Evolutionary conservation across 208 protist genomes (phyloP), one percentile per base, ranked within the genome.

Genomic region (Leishmania turanica): DNA sequence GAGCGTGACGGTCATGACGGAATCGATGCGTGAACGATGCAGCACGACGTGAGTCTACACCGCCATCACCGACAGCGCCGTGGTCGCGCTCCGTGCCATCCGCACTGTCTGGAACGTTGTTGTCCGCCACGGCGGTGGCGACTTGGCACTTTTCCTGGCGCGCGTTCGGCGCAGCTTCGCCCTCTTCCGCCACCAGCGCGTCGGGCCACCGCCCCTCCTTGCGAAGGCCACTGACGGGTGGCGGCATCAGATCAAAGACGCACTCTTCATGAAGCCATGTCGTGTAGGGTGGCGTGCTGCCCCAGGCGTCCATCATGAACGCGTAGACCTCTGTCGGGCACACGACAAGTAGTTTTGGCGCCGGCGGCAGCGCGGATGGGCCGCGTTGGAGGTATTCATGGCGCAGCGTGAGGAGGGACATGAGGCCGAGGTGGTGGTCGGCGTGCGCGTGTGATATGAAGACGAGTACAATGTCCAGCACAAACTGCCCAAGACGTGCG

Each of bases 391-490:
- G 47, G 83, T 84, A 91, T 40, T 84, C 73, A 62, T 93, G 89
- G 2, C 92, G 89, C 56, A 95, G 85, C 1, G 83, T 82, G 13
- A 98, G 82, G 13, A 98, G 78, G 56, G 88, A 88, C 51, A 95
- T 65, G 9, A 98, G 78, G 8, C 95, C 95, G 31, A 98, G 85
- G 82, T 98, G 93, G 77, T 98, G 95, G 62, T 98, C 95, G 42
- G 93, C 95, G 86, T 98, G 95, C 24, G 85, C 90, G 86, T 98
- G 95, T 1, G 95, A 98, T n/a, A 98, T 96, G 70, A 95, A 98
- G 0, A 98, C 79, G 51, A 97, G 77, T 1, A 82, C 72, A 17
- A 96, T 75, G 62, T 96, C 90, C 19, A 83, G 68, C 37, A 95
- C 69, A 77, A 94, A 92, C 24, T 54, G 19, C 0, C 53, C 70